phyloP scores from a whole-genome alignment of 345 rosid species.

The Chamaenerion angustifolium region DNA sequence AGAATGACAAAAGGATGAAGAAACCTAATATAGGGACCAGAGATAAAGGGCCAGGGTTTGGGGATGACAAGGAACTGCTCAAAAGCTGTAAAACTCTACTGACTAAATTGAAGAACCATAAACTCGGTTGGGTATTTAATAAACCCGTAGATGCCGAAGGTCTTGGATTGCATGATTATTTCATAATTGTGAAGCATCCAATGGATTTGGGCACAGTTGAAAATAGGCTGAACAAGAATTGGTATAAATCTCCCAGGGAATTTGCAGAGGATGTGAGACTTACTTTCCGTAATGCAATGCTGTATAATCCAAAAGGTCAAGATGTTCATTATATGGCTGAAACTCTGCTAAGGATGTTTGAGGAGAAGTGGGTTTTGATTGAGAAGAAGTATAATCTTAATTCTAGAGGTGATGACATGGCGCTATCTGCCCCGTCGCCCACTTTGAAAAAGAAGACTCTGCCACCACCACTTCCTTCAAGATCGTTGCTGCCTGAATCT shows the following conservation, averaged over 20 bases:
- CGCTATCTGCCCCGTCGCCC: slow-evolving; percentile 16
- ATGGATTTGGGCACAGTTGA: slow-evolving; percentile 94
- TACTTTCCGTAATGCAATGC: slow-evolving; percentile 72
- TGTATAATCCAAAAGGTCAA: slow-evolving; percentile 75
- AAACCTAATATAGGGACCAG: slow-evolving; percentile 18
- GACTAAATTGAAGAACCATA: slow-evolving; percentile 65
- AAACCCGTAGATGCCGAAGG: slow-evolving; percentile 62
- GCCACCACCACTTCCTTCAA: slow-evolving; percentile 15
- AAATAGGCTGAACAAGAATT: slow-evolving; percentile 42
- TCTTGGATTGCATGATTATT: slow-evolving; percentile 70
- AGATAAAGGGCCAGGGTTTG: slow-evolving; percentile 10
- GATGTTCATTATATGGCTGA: slow-evolving; percentile 78
- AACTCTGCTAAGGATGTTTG: slow-evolving; percentile 40
- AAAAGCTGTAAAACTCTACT: slow-evolving; percentile 50
- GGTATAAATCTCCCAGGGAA: slow-evolving; percentile 55
- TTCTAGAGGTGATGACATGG: slow-evolving; percentile 14
- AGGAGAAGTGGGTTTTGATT: slow-evolving; percentile 46
- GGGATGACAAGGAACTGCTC: slow-evolving; percentile 25
- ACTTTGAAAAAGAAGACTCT: slow-evolving; percentile 16
- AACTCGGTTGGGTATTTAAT: slow-evolving; percentile 78
- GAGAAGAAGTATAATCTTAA: slow-evolving; percentile 23
- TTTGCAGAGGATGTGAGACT: slow-evolving; percentile 82
- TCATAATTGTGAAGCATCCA: slow-evolving; percentile 53
- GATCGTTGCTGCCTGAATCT: slow-evolving; percentile 21
- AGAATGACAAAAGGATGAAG: slow-evolving; percentile 35